These are phyloP conservation scores for Lichtheimia ramosa DNA, from an alignment of 371 early-diverging fungal species.

Conservation along the genomic window DNA sequence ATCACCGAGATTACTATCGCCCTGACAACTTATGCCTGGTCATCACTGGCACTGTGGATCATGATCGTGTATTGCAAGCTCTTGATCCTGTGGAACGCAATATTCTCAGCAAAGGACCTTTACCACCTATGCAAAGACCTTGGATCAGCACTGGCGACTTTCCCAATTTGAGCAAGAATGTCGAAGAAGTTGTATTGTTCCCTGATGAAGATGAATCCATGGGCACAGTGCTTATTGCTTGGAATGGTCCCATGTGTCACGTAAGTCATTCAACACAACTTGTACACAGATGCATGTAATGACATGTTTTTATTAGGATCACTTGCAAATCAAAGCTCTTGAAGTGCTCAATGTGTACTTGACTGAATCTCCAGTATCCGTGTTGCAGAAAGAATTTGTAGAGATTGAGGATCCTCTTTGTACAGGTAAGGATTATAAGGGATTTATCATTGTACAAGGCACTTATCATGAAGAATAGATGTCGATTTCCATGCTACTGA, in stretches of 20 bases:
- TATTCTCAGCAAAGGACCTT: conserved; percentile 58
- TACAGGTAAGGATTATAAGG: conserved; percentile 38
- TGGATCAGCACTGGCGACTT: conserved; percentile 63
- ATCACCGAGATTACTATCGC: conserved; percentile 67
- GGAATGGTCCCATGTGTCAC: conserved; percentile 63
- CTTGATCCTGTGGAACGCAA: conserved; percentile 60
- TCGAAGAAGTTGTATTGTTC: conserved; percentile 57
- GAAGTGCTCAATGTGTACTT: conserved; percentile 54
- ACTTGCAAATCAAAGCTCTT: conserved; percentile 41
- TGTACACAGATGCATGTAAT: background rate
- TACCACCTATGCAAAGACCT: conserved; percentile 59
- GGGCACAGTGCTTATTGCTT: conserved; percentile 60
- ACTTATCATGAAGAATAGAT: conserved; percentile 23
- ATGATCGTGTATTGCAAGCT: conserved; percentile 47
- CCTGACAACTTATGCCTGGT: conserved; percentile 71
- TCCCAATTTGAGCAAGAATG: conserved; percentile 48
- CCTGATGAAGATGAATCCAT: conserved; percentile 74
- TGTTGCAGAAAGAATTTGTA: conserved; percentile 67
- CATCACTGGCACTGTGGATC: conserved; percentile 59
- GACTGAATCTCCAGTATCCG: conserved; percentile 67
- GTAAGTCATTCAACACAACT: conserved; percentile 32
- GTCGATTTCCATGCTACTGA: conserved; percentile 55
- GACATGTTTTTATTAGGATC: conserved; percentile 27
- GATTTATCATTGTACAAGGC: background rate
- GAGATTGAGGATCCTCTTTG: conserved; percentile 70